Evolutionary conservation across 225 moss, liverwort and hornwort species (phyloP).

Genomic region (Ulota crispa): DNA sequence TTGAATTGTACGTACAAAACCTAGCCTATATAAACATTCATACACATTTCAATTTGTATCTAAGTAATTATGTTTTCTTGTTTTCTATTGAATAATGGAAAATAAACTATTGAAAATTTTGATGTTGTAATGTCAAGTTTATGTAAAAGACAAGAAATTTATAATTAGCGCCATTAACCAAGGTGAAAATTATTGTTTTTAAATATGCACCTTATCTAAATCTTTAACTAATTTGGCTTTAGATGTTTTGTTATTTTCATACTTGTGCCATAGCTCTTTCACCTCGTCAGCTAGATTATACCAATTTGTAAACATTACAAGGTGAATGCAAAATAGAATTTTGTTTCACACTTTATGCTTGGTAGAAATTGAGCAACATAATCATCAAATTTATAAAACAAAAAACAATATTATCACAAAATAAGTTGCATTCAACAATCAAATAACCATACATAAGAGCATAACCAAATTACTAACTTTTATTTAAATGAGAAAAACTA

Average conservation of each 20-base stretch:
- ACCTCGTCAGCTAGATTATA: slow-evolving; percentile 69
- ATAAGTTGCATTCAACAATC: not conserved
- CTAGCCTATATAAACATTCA: too few species aligned
- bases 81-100: too few species aligned
- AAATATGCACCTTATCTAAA: slow-evolving; percentile 66
- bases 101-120: too few species aligned
- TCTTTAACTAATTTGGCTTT: slow-evolving; percentile 99
- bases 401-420: not conserved
- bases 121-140: not conserved
- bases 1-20: too few species aligned
- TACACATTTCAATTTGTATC: not conserved
- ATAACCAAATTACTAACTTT: too few species aligned
- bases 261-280: slow-evolving; percentile 92
- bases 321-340: not conserved
- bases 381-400: too few species aligned
- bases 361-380: too few species aligned
- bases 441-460: too few species aligned
- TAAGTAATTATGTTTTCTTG: not conserved
- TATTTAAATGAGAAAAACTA: not conserved
- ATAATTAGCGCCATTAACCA: too few species aligned
- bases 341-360: too few species aligned
- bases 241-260: slow-evolving; percentile 83
- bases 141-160: not conserved
- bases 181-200: not conserved
- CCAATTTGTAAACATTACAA: slow-evolving; percentile 18